Percentiles rank a stretch among this genome's conserved stretches.
Conservation (phyloP, 148 eudicot genomes). For the Vaccinium macrocarpon region DNA sequence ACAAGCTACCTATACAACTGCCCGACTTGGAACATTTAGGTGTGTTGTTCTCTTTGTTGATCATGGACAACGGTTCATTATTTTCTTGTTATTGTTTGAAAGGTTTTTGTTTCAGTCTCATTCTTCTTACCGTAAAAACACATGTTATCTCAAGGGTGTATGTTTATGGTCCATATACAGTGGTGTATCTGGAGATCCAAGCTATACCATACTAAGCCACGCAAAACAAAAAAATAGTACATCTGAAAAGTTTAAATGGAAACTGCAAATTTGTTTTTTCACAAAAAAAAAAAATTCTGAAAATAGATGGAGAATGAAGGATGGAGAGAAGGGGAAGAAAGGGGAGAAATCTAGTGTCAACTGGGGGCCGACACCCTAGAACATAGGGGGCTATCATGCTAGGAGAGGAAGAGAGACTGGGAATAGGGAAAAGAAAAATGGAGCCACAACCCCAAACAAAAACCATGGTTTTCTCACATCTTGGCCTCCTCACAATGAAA, state of each 20-base stretch:
- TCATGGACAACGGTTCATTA: not conserved
- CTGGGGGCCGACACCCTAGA: not conserved
- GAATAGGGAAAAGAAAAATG: no score
- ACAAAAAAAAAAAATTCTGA: not conserved
- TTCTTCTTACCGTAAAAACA: not conserved
- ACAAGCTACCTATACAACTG: constrained; percentile 96
- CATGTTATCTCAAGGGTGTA: not conserved
- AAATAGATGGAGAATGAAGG: not conserved
- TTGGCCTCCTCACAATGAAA: not conserved
- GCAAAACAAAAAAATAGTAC: not conserved
- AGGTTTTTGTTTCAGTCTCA: not conserved
- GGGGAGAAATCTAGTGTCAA: not conserved
- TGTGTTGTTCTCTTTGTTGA: constrained; percentile 25
- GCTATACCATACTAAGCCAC: not conserved
- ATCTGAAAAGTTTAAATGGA: not conserved
- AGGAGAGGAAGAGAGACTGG: not conserved
- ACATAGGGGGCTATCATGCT: no score
- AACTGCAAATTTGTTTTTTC: not conserved
- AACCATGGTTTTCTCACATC: not conserved
- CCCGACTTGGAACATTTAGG: constrained; percentile 92
- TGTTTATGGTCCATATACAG: not conserved
- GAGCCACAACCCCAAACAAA: no score
- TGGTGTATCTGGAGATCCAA: not conserved
- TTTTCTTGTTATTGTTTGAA: not conserved
- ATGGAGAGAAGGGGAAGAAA: not conserved